Base-by-base conservation (phyloP, 1,139 yeast genomes). In the Taphrina sp. region DNA sequence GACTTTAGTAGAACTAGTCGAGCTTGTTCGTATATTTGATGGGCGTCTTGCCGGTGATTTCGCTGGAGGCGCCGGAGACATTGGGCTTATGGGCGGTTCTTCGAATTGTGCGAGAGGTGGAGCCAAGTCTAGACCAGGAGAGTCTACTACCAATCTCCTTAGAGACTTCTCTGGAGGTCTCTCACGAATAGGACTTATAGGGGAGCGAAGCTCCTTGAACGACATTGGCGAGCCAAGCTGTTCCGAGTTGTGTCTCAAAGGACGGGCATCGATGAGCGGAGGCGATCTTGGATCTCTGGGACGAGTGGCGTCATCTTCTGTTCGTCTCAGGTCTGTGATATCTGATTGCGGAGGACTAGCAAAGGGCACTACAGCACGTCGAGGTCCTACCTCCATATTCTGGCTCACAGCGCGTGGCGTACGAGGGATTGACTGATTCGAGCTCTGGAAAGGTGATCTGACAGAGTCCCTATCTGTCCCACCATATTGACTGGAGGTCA, bases 11-110 rank as follows among this genome's bases (percentile, higher is more conserved):
- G 47, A 43, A 16, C 47, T 38, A 43, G 16, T 29, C 4, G 47
- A 23, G 22, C 20, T 43, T 3, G 29, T 20, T 8, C 47, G 47
- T 2, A 43, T 33, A 23, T 29, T 33, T 5, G 47, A 43, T 8
- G 47, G 47, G n/a, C 47, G 29, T 31, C 47, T 7, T 5, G 47
- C 47, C 12, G 47, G 47, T 5, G 47, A 43, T 20, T 43, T 43
- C 12, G 47, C 47, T 4, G 47, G 47, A 12, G 47, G 47, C 3
- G 47, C 38, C 19, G 47, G 47, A n/a, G 47, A 43, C 47, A 43
- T 43, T 12, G 47, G 38, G 7, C 38, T 23, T 20, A 17, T 36
- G 5, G 47, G 47, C 14, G 37, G 37, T 5, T n/a, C 19, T 7
- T 31, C 47, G 19, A 19, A 23, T 10, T 33, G 24, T 3, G 38